Evolutionary conservation across 805 yeast genomes (phyloP), one percentile per base, ranked within the genome.

Genomic region (Candida peoriensis): DNA sequence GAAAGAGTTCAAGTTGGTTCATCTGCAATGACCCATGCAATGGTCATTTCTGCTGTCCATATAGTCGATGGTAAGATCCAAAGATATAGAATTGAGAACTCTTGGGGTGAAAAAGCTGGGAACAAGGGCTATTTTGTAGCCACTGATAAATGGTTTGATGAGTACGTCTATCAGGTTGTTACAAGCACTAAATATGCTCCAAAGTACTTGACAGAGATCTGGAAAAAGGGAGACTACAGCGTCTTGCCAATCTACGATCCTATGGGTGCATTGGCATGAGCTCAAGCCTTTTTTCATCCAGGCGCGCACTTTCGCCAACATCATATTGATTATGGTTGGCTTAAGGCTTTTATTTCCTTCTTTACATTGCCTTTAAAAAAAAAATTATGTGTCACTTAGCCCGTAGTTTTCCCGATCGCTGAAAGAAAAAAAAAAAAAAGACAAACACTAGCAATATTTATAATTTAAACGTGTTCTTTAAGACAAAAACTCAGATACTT

Each of bases 11-110:
- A 67, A 42, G 77, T 80, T 43, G 77, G 76, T 35, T 75, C 84
- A 37, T 78, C 87, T 20, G 66, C 75, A 42, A 83, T 85, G 90
- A 84, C 93, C 12, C 95, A 85, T 52, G 95, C 95, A 20, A 85
- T 85, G 95, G 74, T 78, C 16, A 73, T 85, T 50, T 78, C 87
- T 10, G 95, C 76, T 11, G 89, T 81, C 30, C 90, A 85, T 57
- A 64, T 84, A 15, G 85, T 80, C 42, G 74, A 69, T 14, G 80
- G 78, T 11, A 63, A 65, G 37, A 83, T 85, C 11, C 61, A 75
- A 20, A 68, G 85, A 48, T 80, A 82, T 70, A 66, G 77, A 51
- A 85, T 80, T 28, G 85, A 80, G 58, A 80, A 81, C 61, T 76
- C 84, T 8, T 80, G 87, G 87, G 84, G 86, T 42, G 68, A 70